Conservation (phyloP, 306 rosid species). For the Carpinus viminea region DNA sequence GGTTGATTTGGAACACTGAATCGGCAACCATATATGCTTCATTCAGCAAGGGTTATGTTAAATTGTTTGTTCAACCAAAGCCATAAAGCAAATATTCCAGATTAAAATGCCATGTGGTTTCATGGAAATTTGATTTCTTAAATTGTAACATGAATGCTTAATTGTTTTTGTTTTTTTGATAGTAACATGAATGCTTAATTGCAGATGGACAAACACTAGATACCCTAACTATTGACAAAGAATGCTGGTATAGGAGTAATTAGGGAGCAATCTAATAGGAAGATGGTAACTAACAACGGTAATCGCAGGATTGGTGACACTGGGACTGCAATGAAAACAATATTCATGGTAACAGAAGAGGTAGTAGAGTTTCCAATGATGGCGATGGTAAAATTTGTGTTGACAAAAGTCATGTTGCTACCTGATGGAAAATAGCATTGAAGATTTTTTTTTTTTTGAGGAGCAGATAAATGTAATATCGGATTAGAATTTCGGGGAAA, state of each 20-base stretch:
- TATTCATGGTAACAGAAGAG: not conserved
- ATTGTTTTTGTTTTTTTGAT: too few species aligned
- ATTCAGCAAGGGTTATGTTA: too few species aligned
- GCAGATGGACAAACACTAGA: not conserved
- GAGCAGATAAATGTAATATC: not conserved
- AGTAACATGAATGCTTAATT: not conserved
- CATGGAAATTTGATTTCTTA: not conserved
- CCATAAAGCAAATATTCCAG: not conserved
- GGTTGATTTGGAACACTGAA: not conserved
- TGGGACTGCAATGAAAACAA: not conserved
- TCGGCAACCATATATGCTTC: not conserved
- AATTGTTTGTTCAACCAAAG: not conserved
- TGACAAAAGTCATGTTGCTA: not conserved
- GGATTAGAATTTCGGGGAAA: not conserved
- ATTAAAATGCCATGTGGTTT: not conserved
- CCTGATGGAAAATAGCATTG: not conserved
- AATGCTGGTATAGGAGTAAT: not conserved
- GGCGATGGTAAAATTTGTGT: not conserved
- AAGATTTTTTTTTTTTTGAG: not conserved
- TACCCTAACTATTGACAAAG: not conserved
- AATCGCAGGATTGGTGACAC: not conserved
- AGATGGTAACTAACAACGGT: not conserved
- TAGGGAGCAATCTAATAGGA: not conserved
- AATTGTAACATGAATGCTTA: not conserved
- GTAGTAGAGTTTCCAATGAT: not conserved